Evolutionary conservation across 106 monocot species (phyloP), one percentile per base, ranked within the genome.

Genomic region (Dendrobium huoshanense): DNA sequence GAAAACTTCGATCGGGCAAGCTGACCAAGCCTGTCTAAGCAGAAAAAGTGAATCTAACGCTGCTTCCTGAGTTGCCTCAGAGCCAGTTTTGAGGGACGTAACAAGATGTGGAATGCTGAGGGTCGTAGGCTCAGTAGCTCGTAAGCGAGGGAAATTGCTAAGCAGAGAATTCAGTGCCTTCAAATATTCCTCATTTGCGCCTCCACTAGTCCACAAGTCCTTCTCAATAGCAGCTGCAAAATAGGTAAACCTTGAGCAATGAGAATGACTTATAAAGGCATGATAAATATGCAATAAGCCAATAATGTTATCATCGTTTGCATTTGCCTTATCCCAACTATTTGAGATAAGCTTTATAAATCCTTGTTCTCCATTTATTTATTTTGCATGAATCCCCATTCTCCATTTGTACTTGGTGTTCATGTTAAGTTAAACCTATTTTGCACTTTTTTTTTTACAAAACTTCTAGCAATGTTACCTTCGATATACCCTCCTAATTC

Each of bases 181-280:
- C 22, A 99, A 65, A 82, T 99, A 95, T 82, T 99, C 99, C 79
- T 99, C 99, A 76, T 95, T 91, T 9, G 84, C 93, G 78, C 87
- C 95, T 70, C 93, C 95, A 72, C 81, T 84, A 47, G 93, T 90
- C 93, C 91, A 93, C 78, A 99, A 84, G 77, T 99, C 99, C 81
- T 93, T 99, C 61, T 99, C 99, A 72, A 99, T 95, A 13, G 99
- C 95, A 90, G 99, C 99, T 99, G 89, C 86, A 86, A 25, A 79
- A 19, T 48, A 78, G 77, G 61, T 31, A 42, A 67, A 74, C 7
- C 5, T 74, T 22, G 17, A 74, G n/a, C 44, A 44, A 74, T 19
- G 15, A 1, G 10, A 40, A 24, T 19, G 74, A 20, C 9, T 24
- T 41, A 68, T 68, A 73, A 73, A 73, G 44, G n/a, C 74, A 74